A percentile compares a stretch with the other conserved stretches of the same genome.
Conservation (phyloP, 176 grass and related monocot genomes). For the Lolium multiflorum region DNA sequence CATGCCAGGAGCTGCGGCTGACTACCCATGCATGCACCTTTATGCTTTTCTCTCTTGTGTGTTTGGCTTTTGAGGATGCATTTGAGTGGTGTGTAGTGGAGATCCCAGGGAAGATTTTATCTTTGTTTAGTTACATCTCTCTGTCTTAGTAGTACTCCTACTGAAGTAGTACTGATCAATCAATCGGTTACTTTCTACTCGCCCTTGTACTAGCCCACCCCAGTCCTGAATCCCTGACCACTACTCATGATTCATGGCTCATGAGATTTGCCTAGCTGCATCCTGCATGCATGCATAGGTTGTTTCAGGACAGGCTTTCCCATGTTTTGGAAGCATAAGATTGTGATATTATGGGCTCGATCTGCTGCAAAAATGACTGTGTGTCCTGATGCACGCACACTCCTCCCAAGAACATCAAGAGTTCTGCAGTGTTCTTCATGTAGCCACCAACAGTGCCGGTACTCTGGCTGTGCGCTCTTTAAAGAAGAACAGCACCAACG, state of each 20-base stretch:
- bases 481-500: constrained; percentile 47
- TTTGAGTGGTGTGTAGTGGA: constrained; percentile 48
- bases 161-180: constrained; percentile 20
- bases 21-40: constrained; percentile 56
- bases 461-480: constrained; percentile 48
- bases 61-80: constrained; percentile 54
- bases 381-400: constrained; percentile 27
- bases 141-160: constrained; percentile 24
- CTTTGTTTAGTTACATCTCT: constrained; percentile 48
- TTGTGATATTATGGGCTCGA: constrained; percentile 42
- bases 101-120: constrained; percentile 60
- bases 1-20: constrained; percentile 60
- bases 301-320: constrained; percentile 51
- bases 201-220: neutral
- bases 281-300: constrained; percentile 36
- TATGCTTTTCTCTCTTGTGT: constrained; percentile 69
- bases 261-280: constrained; percentile 46
- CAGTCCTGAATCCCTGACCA: constrained; percentile 20
- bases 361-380: constrained; percentile 29
- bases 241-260: constrained; percentile 33
- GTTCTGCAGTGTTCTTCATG: constrained; percentile 63
- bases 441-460: constrained; percentile 35
- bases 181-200: constrained; percentile 38
- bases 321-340: constrained; percentile 60
- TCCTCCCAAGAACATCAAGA: constrained; percentile 50